Conservation (phyloP, 345 rosid genomes). For the Passiflora organensis region DNA sequence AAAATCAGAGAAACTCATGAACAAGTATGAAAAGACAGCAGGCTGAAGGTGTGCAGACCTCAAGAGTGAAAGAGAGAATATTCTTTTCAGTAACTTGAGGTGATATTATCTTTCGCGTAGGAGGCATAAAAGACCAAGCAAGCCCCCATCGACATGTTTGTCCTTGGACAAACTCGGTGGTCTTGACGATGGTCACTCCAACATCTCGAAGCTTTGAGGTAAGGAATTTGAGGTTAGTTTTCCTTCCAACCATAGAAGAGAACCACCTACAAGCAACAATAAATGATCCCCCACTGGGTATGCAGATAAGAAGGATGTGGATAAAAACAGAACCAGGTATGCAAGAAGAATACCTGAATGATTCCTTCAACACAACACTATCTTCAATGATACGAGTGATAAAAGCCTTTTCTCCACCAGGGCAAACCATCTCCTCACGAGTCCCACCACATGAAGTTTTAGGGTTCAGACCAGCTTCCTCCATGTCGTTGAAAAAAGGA, state of each 20-base stretch:
- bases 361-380: constrained; percentile 56
- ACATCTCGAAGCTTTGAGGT: constrained; percentile 65
- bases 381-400: constrained; percentile 70
- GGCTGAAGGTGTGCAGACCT: constrained; percentile 42
- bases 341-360: constrained; percentile 43
- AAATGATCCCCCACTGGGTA: neutral
- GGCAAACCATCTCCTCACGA: constrained; percentile 77
- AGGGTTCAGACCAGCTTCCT: constrained; percentile 84
- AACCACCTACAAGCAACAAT: constrained; percentile 53
- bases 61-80: constrained; percentile 61
- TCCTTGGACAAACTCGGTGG: constrained; percentile 90
- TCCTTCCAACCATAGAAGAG: constrained; percentile 91
- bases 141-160: constrained; percentile 91
- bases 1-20: neutral
- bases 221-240: constrained; percentile 64
- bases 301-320: neutral
- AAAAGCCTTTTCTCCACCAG: constrained; percentile 84
- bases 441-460: constrained; percentile 94
- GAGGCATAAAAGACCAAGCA: constrained; percentile 84
- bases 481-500: constrained; percentile 81
- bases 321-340: neutral
- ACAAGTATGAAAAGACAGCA: neutral
- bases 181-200: constrained; percentile 68
- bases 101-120: constrained; percentile 48
- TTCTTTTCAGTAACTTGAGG: constrained; percentile 41